Percentiles rank a stretch among this genome's conserved stretches.
Conservation (phyloP, 1,284 basidiomycete genomes). For the Anthracocystis setariae region DNA sequence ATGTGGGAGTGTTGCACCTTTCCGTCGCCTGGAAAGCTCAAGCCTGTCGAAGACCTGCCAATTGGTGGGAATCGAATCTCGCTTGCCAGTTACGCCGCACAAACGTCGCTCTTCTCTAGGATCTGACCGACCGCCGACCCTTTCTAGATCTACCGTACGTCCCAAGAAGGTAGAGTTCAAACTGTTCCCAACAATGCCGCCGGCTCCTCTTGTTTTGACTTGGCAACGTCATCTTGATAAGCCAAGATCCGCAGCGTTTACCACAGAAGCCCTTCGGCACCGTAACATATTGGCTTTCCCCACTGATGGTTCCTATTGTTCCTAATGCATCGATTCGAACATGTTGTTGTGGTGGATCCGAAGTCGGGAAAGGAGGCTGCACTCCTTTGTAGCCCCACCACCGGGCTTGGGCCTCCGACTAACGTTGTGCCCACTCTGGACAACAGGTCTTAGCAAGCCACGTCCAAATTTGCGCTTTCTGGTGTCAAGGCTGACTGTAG, state of each 20-base stretch:
- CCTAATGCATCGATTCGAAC: too few species aligned
- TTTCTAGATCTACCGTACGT: slow-evolving; percentile 6
- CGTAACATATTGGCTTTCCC: background rate
- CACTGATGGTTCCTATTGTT: too few species aligned
- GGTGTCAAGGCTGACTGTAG: too few species aligned
- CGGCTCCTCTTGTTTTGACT: slow-evolving; percentile 4
- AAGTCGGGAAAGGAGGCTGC: background rate
- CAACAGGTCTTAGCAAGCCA: too few species aligned
- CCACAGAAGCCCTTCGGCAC: slow-evolving; percentile 2
- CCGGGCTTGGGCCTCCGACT: background rate
- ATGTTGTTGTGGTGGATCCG: background rate
- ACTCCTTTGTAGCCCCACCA: background rate
- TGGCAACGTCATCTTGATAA: slow-evolving; percentile 5
- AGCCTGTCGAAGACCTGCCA: too few species aligned
- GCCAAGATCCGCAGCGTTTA: slow-evolving; percentile 22
- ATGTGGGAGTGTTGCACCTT: background rate
- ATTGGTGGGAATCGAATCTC: too few species aligned
- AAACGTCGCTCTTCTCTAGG: background rate
- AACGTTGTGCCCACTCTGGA: too few species aligned
- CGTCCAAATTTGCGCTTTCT: too few species aligned
- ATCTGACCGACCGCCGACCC: too few species aligned
- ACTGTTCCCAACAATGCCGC: slow-evolving; percentile 7
- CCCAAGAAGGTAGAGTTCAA: slow-evolving; percentile 12
- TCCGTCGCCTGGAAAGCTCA: background rate
- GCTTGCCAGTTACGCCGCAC: too few species aligned